Evolutionary conservation across 169 alveolate genomes (phyloP), one percentile per base, ranked within the genome.

Genomic region (Cystoisospora suis): DNA sequence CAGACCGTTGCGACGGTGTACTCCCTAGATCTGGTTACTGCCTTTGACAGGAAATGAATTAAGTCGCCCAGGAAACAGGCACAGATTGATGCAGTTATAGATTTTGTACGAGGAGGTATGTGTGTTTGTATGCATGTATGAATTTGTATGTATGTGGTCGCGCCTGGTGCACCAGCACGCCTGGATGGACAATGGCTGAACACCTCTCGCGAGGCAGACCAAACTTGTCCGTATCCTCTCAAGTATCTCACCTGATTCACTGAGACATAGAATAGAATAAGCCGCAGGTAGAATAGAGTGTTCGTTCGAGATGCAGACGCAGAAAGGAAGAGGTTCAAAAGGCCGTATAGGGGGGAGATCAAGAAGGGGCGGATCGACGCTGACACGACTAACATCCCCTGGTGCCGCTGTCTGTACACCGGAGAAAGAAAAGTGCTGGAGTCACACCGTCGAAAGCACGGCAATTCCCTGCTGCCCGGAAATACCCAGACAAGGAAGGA

Each of bases 301-400:
- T 2, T 86, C 88, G 72, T 88, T 88, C n/a, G 92, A 88, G 42
- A 88, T 42, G 80, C 92, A 49, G 34, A 88, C 75, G 61, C 83
- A 75, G 40, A 88, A 58, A 38, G 81, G 75, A 56, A 88, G 69
- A 6, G 92, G 92, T 27, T 88, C 92, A 58, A 53, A 88, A 17
- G 92, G 88, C 34, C 92, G 92, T 44, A 88, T 69, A n/a, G 92
- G 92, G 7, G 92, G 92, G 65, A 88, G 92, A 29, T 88, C 88
- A 32, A 88, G 83, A 47, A 88, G 72, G 29, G 92, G 92, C 29
- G 92, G 92, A 12, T 88, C 92, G 81, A 88, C 80, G 53, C 56
- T 72, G 40, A 72, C 83, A 29, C 83, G 83, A 12, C 58, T 72
- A 29, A 40, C 23, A 15, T 72, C 83, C 12, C 27, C 58, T 2